phyloP scores from a whole-genome alignment of 345 rosid species.

The Geranium brycei region DNA sequence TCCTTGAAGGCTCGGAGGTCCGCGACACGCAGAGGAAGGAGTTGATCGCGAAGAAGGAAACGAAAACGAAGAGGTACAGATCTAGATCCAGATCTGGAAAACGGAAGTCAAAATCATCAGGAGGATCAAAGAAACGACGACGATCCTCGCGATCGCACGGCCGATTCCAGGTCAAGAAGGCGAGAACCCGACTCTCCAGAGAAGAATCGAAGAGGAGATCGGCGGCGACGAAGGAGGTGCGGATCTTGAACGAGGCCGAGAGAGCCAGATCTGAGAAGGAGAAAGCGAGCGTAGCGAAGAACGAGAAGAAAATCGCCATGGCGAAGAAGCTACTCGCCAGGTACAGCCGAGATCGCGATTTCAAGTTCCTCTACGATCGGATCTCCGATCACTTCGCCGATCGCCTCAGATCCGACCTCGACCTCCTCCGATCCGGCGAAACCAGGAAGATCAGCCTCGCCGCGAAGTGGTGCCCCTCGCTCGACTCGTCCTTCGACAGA shows the following conservation, averaged over 20 bases:
- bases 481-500: conserved; percentile 42
- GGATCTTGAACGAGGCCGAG: too few relatives aligned
- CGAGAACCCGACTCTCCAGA: conserved; percentile 1
- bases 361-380: conserved; percentile 17
- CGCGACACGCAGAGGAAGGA: too few relatives aligned
- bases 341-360: too few relatives aligned
- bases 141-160: too few relatives aligned
- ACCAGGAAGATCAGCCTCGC: conserved; percentile 26
- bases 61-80: conserved; percentile 20
- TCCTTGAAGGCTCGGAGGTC: too few relatives aligned
- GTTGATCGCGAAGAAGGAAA: too few relatives aligned
- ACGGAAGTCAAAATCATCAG: too few relatives aligned
- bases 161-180: too few relatives aligned
- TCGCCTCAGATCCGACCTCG: conserved; percentile 20
- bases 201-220: conserved; percentile 17
- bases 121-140: too few relatives aligned
- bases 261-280: conserved; percentile 16
- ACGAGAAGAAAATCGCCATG: conserved; percentile 23
- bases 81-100: too few relatives aligned
- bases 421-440: conserved; percentile 15
- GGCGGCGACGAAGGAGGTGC: conserved; percentile 17
- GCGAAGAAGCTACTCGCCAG: too few relatives aligned
- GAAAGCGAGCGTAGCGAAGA: conserved; percentile 27
- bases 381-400: conserved; percentile 41
- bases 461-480: conserved; percentile 19